Evolutionary conservation across 306 rosid species (phyloP), one percentile per base, ranked within the genome.

Genomic region (Cucurbita pepo): DNA sequence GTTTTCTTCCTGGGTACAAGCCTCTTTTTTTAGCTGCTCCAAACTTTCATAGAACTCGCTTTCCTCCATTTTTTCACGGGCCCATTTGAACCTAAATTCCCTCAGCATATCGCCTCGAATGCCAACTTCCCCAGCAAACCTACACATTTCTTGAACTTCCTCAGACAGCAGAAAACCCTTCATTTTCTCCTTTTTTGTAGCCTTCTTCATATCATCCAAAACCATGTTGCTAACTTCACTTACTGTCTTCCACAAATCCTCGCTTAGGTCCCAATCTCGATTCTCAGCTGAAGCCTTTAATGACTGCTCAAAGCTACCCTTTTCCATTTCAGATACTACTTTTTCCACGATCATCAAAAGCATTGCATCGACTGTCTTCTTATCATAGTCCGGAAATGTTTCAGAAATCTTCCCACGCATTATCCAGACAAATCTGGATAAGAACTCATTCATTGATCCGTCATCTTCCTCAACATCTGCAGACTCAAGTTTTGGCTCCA

Each of bases 21-120:
- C 90, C 76, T 82, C 85, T 65, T 78, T 82, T 57, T 73, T 83
- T 18, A 90, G 38, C 12, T 69, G 74, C 82, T 89, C 91, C 83
- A 94, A 83, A 75, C 81, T 59, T 76, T 84, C 86, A 25, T 86
- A 86, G 75, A 91, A 91, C 16, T 94, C 96, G 16, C 80, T 78
- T 36, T 94, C 95, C 81, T 91, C 97, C 97, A 90, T 87, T 79
- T 87, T 85, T 75, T 94, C 96, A 0, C 89, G 83, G 0, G 98
- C 98, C 97, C 97, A 94, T 80, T 90, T 94, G 84, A 88, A 90
- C 77, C 97, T 86, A 58, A 94, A 80, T 83, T 94, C 98, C 65
- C 96, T 80, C 6, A 91, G 81, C 96, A 94, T 73, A 79, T 84
- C 87, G 34, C 98, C 99, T 0, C 92, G 86, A 52, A 94, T 84